phyloP scores from a whole-genome alignment of 192 early-diverging fungal species.

The Podila epigama region DNA sequence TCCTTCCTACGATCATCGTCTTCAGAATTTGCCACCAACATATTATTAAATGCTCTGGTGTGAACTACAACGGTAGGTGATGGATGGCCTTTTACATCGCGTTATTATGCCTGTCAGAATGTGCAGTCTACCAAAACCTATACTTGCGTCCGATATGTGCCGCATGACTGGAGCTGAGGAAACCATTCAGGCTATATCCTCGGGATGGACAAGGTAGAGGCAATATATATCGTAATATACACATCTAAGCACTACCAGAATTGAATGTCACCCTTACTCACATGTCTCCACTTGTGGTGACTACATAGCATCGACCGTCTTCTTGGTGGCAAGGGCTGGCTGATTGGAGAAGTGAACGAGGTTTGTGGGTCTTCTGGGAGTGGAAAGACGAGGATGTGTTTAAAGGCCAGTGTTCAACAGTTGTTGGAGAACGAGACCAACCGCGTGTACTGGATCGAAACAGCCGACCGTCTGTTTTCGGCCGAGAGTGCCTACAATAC shows the following conservation, averaged over 20 bases:
- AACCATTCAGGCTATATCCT: not conserved
- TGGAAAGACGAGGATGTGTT: slow-evolving; percentile 30
- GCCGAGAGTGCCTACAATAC: slow-evolving; percentile 12
- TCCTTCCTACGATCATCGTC: not conserved
- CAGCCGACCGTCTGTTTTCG: slow-evolving; percentile 23
- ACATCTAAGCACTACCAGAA: not conserved
- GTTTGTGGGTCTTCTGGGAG: slow-evolving; percentile 13
- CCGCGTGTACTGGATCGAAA: slow-evolving; percentile 33
- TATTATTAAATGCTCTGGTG: too few species aligned
- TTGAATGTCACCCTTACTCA: not conserved
- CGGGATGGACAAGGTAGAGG: slow-evolving; percentile 24
- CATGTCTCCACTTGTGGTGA: not conserved
- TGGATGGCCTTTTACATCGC: slow-evolving; percentile 31
- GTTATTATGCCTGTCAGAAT: slow-evolving; percentile 22
- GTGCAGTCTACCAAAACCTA: slow-evolving; percentile 1
- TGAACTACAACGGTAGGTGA: slow-evolving; percentile 2
- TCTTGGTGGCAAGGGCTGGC: slow-evolving; percentile 24
- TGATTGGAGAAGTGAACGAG: slow-evolving; percentile 27
- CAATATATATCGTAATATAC: not conserved
- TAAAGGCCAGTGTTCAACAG: slow-evolving; percentile 9
- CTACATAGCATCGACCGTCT: slow-evolving; percentile 14
- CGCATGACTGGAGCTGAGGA: not conserved
- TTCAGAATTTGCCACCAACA: too few species aligned
- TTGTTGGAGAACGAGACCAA: slow-evolving; percentile 1
- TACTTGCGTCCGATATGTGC: slow-evolving; percentile 11